phyloP scores from a whole-genome alignment of 2,329 filamentous ascomycete genomes.

The Bipolaris gigantea region DNA sequence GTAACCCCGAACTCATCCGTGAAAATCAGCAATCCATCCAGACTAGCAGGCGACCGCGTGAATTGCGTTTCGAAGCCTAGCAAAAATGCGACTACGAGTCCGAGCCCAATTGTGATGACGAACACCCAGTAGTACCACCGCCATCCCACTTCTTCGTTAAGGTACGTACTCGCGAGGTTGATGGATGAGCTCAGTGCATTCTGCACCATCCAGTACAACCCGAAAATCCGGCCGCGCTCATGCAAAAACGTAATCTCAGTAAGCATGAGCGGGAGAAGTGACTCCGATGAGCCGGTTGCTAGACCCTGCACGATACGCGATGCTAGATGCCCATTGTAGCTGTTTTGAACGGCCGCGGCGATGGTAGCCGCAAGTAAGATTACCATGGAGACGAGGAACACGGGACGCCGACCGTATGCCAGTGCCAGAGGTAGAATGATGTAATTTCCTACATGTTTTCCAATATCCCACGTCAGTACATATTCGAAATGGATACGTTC shows the following conservation, averaged over 20 bases:
- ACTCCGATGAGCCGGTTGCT: not conserved
- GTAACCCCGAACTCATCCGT: not conserved
- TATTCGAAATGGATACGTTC: not conserved
- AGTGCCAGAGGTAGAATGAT: not conserved
- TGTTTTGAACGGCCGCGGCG: not conserved
- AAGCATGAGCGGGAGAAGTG: not conserved
- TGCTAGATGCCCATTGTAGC: not conserved
- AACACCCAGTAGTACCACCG: not conserved
- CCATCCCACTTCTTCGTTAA: not conserved
- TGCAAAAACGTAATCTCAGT: not conserved
- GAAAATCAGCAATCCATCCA: not conserved
- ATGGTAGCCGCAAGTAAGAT: not conserved
- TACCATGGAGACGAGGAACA: not conserved
- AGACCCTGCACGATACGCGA: not conserved
- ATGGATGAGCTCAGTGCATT: not conserved
- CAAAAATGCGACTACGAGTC: not conserved
- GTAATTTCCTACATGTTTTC: not conserved
- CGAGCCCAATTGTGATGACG: not conserved
- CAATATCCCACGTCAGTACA: not conserved
- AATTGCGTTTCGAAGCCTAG: not conserved
- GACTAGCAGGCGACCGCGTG: not conserved
- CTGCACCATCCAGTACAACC: not conserved
- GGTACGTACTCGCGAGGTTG: not conserved
- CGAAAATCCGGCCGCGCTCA: not conserved
- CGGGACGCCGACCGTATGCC: not conserved